Conservation (phyloP, 2,329 filamentous ascomycete species). For the Fusarium drepaniforme region DNA sequence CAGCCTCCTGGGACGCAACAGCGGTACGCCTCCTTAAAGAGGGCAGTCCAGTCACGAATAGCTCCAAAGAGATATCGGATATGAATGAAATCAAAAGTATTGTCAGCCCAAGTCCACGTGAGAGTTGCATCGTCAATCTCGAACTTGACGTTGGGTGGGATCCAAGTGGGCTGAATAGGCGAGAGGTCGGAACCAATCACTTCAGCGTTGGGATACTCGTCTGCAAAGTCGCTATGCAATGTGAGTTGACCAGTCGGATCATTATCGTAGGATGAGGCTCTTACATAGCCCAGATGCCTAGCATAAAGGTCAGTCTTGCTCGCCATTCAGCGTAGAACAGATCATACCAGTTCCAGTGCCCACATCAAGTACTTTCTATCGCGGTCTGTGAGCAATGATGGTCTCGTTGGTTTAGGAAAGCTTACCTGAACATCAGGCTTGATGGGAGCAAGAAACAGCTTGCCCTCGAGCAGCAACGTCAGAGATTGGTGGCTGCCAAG, state of each 20-base stretch:
- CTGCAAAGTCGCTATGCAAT: slow-evolving; percentile 31
- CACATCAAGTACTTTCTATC: slow-evolving; percentile 29
- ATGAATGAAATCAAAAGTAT: slow-evolving; percentile 38
- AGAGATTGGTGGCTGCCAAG: slow-evolving; percentile 36
- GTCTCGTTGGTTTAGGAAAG: not conserved
- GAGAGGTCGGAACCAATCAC: slow-evolving; percentile 38
- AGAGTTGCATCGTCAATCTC: slow-evolving; percentile 39
- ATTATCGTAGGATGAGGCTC: not conserved
- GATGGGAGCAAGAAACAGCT: slow-evolving; percentile 37
- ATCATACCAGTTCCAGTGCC: slow-evolving; percentile 17
- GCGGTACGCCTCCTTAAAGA: slow-evolving; percentile 34
- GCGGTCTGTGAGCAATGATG: not conserved
- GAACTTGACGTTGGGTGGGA: slow-evolving; percentile 37
- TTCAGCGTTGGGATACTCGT: slow-evolving; percentile 34
- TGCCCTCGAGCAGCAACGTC: slow-evolving; percentile 28
- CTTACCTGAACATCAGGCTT: slow-evolving; percentile 31
- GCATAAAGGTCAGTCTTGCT: not conserved
- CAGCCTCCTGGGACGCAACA: slow-evolving; percentile 33
- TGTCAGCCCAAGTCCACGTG: slow-evolving; percentile 31
- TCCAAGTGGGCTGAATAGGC: slow-evolving; percentile 38
- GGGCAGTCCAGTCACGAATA: slow-evolving; percentile 25
- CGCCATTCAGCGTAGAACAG: not conserved
- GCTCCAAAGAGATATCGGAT: slow-evolving; percentile 41
- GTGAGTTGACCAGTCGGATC: not conserved
- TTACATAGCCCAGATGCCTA: slow-evolving; percentile 43